A percentile compares a stretch with the other conserved stretches of the same genome.
Evolutionary conservation across 2,329 filamentous ascomycete species (phyloP).

Genomic region (Exophiala viscosa): DNA sequence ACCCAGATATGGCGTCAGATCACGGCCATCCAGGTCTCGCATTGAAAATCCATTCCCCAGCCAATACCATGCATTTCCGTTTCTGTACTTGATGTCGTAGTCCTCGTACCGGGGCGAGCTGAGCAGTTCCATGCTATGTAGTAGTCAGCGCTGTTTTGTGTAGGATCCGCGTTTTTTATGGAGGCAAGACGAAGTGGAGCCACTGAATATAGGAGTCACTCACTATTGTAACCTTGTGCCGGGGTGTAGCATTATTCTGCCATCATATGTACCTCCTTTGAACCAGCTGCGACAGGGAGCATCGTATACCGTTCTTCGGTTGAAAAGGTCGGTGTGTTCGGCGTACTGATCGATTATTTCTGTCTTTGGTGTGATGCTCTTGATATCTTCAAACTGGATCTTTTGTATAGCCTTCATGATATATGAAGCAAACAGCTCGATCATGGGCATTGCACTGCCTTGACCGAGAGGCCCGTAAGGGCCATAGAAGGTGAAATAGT

Average conservation of each 20-base stretch:
- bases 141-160: slow-evolving; percentile 38
- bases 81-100: slow-evolving; percentile 38
- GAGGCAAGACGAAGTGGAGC: neutral
- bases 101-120: slow-evolving; percentile 38
- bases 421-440: slow-evolving; percentile 25
- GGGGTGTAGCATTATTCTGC: slow-evolving; percentile 37
- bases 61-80: slow-evolving; percentile 38
- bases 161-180: neutral
- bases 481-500: slow-evolving; percentile 28
- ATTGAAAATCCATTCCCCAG: slow-evolving; percentile 42
- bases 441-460: slow-evolving; percentile 29
- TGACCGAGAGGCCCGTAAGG: slow-evolving; percentile 20
- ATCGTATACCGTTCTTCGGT: slow-evolving; percentile 30
- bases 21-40: slow-evolving; percentile 43
- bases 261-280: slow-evolving; percentile 2
- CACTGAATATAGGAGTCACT: slow-evolving; percentile 25
- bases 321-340: slow-evolving; percentile 39
- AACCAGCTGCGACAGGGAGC: slow-evolving; percentile 6
- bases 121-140: slow-evolving; percentile 21
- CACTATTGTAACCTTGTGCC: slow-evolving; percentile 38
- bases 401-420: slow-evolving; percentile 27
- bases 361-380: slow-evolving; percentile 18
- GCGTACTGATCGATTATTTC: slow-evolving; percentile 32
- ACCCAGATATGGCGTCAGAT: slow-evolving; percentile 45
- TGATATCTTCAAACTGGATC: slow-evolving; percentile 26